Conservation (phyloP, 305 asterid genomes). For the Plantago coronopus region DNA sequence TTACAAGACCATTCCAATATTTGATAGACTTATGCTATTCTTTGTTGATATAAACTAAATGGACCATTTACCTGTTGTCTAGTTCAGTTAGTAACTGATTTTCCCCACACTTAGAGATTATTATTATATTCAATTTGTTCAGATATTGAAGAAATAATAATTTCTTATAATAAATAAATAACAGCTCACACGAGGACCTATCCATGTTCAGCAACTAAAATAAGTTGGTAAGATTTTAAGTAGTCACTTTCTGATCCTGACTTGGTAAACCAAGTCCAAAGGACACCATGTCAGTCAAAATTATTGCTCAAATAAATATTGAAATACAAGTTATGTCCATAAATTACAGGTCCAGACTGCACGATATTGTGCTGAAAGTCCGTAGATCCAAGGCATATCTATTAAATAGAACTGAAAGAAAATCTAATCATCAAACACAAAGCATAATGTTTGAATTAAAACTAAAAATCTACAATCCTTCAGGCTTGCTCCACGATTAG, state of each 20-base stretch:
- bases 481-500: conserved; percentile 1
- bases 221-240: neutral
- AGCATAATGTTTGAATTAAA: neutral
- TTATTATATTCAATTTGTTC: neutral
- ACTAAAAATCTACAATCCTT: neutral
- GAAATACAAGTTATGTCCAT: no score
- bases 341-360: neutral
- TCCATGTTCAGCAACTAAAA: neutral
- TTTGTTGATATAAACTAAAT: neutral
- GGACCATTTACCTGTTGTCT: neutral
- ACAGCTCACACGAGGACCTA: neutral
- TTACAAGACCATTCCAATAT: neutral
- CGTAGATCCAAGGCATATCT: neutral
- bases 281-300: no score
- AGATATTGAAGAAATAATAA: no score
- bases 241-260: neutral
- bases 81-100: no score
- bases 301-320: no score
- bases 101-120: neutral
- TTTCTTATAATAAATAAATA: no score
- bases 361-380: neutral
- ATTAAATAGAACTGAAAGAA: neutral
- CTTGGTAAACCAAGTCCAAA: neutral
- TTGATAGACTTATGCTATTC: neutral
- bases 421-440: neutral